Percentiles rank a stretch among this genome's conserved stretches.
These are phyloP conservation scores for Macadamia integrifolia DNA, from an alignment of 164 flowering plant species.

Conservation along the genomic window DNA sequence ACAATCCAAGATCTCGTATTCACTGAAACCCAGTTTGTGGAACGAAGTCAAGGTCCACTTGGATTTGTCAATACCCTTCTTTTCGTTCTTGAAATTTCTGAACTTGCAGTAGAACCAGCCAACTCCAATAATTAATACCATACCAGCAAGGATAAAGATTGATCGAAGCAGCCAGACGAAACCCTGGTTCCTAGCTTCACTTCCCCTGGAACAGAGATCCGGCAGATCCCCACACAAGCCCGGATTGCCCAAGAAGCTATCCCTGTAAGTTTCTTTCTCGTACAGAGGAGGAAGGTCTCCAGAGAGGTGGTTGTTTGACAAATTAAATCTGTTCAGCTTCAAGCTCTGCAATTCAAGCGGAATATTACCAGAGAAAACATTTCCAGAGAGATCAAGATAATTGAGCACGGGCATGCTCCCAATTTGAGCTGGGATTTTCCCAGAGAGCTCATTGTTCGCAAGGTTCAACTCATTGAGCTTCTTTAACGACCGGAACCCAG, in stretches of 20 bases:
- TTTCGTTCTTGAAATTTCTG: conserved; percentile 37
- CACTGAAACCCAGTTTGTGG: conserved; percentile 60
- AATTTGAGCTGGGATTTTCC: conserved; percentile 47
- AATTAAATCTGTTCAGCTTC: conserved; percentile 57
- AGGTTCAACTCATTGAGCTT: conserved; percentile 57
- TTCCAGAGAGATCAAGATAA: conserved; percentile 61
- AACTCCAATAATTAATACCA: conserved; percentile 40
- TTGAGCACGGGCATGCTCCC: conserved; percentile 47
- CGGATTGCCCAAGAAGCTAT: conserved; percentile 60
- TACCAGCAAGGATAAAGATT: conserved; percentile 42
- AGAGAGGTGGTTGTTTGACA: conserved; percentile 48
- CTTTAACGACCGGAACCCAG: conserved; percentile 37
- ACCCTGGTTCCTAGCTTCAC: conserved; percentile 25
- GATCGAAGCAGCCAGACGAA: conserved; percentile 41
- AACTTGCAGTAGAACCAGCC: conserved; percentile 49
- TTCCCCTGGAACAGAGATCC: conserved; percentile 36
- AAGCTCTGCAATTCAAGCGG: conserved; percentile 50
- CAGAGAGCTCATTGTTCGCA: conserved; percentile 42
- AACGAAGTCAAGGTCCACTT: conserved; percentile 78
- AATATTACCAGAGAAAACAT: conserved; percentile 46
- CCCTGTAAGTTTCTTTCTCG: conserved; percentile 35
- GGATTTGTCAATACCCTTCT: conserved; percentile 39
- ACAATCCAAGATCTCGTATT: conserved; percentile 53
- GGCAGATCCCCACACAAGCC: conserved; percentile 50
- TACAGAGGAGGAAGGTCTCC: conserved; percentile 53